phyloP scores from a whole-genome alignment of 306 rosid species.

The Herpetospermum pedunculosum region DNA sequence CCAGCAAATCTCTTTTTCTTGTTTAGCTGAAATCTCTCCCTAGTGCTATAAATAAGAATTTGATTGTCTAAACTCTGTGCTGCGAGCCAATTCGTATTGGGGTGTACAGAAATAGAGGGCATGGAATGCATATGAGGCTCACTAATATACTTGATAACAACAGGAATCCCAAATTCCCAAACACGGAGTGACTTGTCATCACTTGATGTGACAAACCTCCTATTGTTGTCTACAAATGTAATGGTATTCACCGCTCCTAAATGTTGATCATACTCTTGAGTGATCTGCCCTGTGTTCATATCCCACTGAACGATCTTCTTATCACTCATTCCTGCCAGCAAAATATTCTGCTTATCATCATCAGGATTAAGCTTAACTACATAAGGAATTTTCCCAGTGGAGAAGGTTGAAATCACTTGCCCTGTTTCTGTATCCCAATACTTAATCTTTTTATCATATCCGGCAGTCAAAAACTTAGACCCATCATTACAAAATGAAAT shows the following conservation, averaged over 20 bases:
- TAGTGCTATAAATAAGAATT: constrained; percentile 84
- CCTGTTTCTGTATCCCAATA: constrained; percentile 99
- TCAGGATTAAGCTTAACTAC: constrained; percentile 92
- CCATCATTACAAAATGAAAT: constrained; percentile 90
- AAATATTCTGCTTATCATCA: constrained; percentile 86
- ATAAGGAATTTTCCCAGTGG: constrained; percentile 88
- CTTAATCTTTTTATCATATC: constrained; percentile 93
- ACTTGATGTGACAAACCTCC: constrained; percentile 95
- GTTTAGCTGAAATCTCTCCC: constrained; percentile 97
- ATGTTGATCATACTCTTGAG: constrained; percentile 99
- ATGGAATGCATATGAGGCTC: constrained; percentile 99
- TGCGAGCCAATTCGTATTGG: constrained; percentile 87
- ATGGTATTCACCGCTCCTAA: constrained; percentile 96
- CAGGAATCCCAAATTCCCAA: constrained; percentile 97
- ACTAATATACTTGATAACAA: constrained; percentile 89
- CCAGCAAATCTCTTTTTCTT: constrained; percentile 96
- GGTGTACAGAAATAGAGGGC: constrained; percentile 92
- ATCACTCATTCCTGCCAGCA: constrained; percentile 97
- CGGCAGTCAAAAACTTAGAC: constrained; percentile 72
- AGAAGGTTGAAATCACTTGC: constrained; percentile 81
- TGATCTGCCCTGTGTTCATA: constrained; percentile 81
- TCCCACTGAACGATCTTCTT: constrained; percentile 99
- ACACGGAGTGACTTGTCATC: constrained; percentile 94
- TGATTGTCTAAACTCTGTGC: constrained; percentile 98
- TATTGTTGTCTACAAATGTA: constrained; percentile 89